Base-by-base conservation (phyloP, 805 yeast species). In the Wickerhamomyces chambardii region DNA sequence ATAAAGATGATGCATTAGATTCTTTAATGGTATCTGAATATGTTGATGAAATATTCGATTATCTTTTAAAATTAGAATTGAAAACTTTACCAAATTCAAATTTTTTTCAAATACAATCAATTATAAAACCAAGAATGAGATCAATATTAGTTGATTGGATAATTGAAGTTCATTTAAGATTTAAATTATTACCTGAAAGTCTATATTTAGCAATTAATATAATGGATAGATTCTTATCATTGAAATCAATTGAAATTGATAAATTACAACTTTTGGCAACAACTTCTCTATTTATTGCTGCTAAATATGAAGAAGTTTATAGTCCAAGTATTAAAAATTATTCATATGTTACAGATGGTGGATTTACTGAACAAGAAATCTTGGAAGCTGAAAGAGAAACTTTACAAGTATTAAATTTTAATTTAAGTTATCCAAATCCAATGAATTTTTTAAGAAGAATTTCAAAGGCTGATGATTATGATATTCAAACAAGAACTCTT, bases 61-160 rank as follows among this genome's bases (percentile, higher is more conserved):
- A 83, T 58, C 64, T 90, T 45, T 76, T 76, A 49, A 72, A 68
- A 46, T 66, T 78, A 41, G 95, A 87, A 57, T 45, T 60, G 32
- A 68, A 70, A 48, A 84, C 86, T 33, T 61, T 80, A 46, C 95
- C 87, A 3, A 79, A 74, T 44, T 58, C 81, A n/a, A 70, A 75
- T 44, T 84, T 84, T 53, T 58, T 84, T 27, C 66, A 61, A 41
- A 68, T 75, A 57, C 84, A 79, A 54, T 68, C 72, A 34, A 75
- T 76, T 40, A 58, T 85, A 46, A 75, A 81, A 48, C 95, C 95
- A 37, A 73, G 76, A 41, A 82, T 84, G 83, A 72, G 97, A 45
- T 78, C 86, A 7, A 83, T 87, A 35, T 63, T 87, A 39, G 85
- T 87, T n/a, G 95, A 89, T 59, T 87, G 97, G 97, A 66, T 87